Base-by-base conservation (phyloP, 2,329 filamentous ascomycete genomes). In the Fusarium lateritium region DNA sequence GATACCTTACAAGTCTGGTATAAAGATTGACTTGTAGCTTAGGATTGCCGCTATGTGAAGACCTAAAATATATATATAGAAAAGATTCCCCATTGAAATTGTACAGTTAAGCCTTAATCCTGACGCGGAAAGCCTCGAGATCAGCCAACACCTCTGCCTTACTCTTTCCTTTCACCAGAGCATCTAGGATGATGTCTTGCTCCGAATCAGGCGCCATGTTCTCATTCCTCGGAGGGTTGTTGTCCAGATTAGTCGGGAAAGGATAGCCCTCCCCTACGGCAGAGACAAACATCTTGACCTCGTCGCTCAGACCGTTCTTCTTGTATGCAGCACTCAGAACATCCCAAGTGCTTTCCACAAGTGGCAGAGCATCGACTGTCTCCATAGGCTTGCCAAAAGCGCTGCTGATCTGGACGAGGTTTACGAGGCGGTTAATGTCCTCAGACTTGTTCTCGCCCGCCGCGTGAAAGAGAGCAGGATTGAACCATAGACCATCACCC, bases 331-430 rank as follows among this genome's bases (percentile, higher is more conserved):
- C 31, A 15, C 56, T 31, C 40, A 87, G 34, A 3, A 72, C 54
- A 7, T 82, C 78, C 83, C 84, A 88, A 3, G 78, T 82, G 22
- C 53, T 75, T 44, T 83, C 81, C 4, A 88, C 75, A 24, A 88
- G 69, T 5, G 84, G 82, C 14, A 85, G 53, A 0, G 82, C 79
- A 69, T 91, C 86, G 11, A 91, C 80, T 1, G 73, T 83, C 78
- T 91, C 89, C 88, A 91, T 91, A 0, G 88, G 81, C 72, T 89
- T 89, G 0, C 88, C 88, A 71, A 91, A 88, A 0, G 88, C 87
- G 62, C 84, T 86, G 65, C 85, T 89, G 31, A 90, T 82, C 75
- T 91, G 89, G 36, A 91, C 69, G 11, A 91, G 75, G 72, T 91
- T 91, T n/a, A 87, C 88, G 31, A 83, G 83, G 2, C 89, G 82